Conservation (phyloP, 2,329 filamentous ascomycete species). For the Dryadomyces quercivorus region DNA sequence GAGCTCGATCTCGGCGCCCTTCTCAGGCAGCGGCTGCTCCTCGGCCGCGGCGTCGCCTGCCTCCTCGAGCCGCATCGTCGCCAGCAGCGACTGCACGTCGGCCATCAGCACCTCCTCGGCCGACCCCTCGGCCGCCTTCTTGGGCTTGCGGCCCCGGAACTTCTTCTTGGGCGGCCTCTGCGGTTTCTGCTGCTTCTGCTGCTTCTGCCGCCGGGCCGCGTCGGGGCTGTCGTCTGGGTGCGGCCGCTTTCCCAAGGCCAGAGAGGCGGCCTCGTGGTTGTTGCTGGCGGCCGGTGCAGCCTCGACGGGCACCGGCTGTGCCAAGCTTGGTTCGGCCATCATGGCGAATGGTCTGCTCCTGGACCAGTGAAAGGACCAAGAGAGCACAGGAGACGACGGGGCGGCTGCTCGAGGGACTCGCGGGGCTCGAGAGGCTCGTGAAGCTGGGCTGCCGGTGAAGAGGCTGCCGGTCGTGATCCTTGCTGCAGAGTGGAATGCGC, state of each 20-base stretch:
- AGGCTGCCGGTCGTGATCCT: background rate
- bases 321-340: background rate
- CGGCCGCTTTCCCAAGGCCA: constrained; percentile 4
- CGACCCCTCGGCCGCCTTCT: constrained; percentile 41
- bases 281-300: too few species aligned
- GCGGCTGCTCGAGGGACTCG: too few species aligned
- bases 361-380: too few species aligned
- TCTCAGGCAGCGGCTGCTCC: constrained; percentile 40
- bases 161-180: constrained; percentile 26
- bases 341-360: too few species aligned
- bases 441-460: too few species aligned
- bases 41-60: background rate
- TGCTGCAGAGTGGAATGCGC: background rate
- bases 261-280: too few species aligned
- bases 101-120: constrained; percentile 53
- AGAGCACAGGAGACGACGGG: too few species aligned
- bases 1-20: constrained; percentile 66
- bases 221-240: constrained; percentile 4
- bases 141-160: constrained; percentile 46
- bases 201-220: background rate
- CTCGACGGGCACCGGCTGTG: background rate
- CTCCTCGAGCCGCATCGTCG: constrained; percentile 22
- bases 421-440: too few species aligned
- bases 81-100: constrained; percentile 47
- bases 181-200: constrained; percentile 11